Evolutionary conservation across 2,329 filamentous ascomycete genomes (phyloP), one percentile per base, ranked within the genome.

Genomic region (Aureobasidium leucospermi): DNA sequence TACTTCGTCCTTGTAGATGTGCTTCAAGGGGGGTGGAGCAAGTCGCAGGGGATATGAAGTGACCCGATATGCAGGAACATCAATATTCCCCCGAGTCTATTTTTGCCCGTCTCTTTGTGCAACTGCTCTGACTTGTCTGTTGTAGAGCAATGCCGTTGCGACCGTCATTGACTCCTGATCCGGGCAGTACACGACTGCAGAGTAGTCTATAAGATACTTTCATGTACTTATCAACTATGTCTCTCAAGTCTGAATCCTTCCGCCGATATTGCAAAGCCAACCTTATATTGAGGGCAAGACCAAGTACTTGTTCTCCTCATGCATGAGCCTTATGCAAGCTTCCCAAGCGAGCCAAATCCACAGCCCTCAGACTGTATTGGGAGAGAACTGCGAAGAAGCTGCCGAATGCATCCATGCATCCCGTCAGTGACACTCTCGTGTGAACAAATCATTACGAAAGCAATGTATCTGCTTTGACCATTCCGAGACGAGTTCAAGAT

Each of bases 1-100:
- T 52, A 13, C 36, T 19, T 13, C 36, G 4, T 19, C 29, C 29
- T 19, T 23, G 15, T 10, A 55, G 15, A 43, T 42, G 38, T 55
- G 29, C 39, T 34, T 34, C 6, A 28, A 55, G 43, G 51, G 51
- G 51, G 38, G 23, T 43, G 28, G n/a, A 19, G 38, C 39, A 29
- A 55, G 51, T 55, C 9, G 38, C 51, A 32, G 13, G 15, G 49
- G 34, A 51, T 11, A 19, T 29, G 23, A 32, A 31, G 15, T 31
- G 13, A 28, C 28, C 19, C 38, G n/a, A 43, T 19, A 55, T 55
- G 51, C 51, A 55, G 51, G 51, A 55, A 55, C 51, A 41, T 32
- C 38, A 31, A 55, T 23, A 39, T 23, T 32, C 11, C 9, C 29
- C 51, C 38, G 39, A 42, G 39, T 43, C 39, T 55, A 55, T 55